These are phyloP conservation scores for Ceratobasidium sp. DNA, from an alignment of 1,284 basidiomycete genomes.

Conservation along the genomic window DNA sequence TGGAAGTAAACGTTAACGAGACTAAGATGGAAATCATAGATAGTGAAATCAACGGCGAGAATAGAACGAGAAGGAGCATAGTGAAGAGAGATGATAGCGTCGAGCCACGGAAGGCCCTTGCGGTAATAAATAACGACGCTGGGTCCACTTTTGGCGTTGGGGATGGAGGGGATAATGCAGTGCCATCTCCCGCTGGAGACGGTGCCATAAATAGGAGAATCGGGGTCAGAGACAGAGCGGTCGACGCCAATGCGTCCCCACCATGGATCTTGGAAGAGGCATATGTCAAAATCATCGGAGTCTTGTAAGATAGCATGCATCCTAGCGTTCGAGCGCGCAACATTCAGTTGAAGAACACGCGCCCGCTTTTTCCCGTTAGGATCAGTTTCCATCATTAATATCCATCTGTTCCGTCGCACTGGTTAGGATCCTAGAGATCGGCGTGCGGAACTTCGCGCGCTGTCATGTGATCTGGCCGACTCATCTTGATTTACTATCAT, in stretches of 20 bases:
- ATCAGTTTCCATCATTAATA: no score
- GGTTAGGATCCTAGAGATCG: no score
- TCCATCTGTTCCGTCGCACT: no score
- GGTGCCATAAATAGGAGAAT: not conserved
- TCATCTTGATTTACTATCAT: conserved; percentile 16
- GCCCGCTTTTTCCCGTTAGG: no score
- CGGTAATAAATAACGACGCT: not conserved
- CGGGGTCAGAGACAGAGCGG: not conserved
- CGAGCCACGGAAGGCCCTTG: not conserved
- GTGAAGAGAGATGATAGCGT: not conserved
- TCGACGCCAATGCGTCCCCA: conserved; percentile 6
- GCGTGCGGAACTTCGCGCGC: not conserved
- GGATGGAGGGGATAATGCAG: not conserved
- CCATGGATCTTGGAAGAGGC: conserved; percentile 32
- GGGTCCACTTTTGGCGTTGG: not conserved
- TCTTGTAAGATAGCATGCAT: not conserved
- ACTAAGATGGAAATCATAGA: not conserved
- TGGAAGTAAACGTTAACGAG: conserved; percentile 1
- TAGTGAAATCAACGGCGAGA: not conserved
- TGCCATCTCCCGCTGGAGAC: not conserved
- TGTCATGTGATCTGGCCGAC: not conserved
- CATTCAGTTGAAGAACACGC: conserved; percentile 30
- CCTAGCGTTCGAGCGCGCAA: not conserved
- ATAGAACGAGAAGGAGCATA: not conserved
- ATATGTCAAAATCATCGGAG: not conserved